These are phyloP conservation scores for Pestalotiopsis sp. DNA, from an alignment of 2,329 filamentous ascomycete genomes.

Conservation along the genomic window DNA sequence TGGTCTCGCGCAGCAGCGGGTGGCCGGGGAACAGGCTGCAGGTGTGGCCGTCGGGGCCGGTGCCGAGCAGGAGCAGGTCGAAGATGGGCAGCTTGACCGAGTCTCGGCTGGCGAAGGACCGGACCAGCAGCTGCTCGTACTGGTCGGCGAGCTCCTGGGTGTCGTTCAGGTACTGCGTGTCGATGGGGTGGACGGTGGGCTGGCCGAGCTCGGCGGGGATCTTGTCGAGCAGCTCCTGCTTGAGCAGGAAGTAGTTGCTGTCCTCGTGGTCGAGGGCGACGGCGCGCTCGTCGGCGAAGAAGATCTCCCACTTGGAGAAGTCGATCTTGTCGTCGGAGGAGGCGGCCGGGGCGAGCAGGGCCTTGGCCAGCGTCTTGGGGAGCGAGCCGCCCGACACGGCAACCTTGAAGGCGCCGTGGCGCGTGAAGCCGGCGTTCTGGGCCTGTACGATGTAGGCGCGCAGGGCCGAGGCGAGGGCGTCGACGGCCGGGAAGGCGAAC, in stretches of 20 bases:
- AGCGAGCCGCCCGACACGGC: slow-evolving; percentile 93
- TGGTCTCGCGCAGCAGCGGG: slow-evolving; percentile 79
- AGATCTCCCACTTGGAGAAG: slow-evolving; percentile 94
- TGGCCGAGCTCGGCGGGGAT: slow-evolving; percentile 68
- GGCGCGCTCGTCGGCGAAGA: slow-evolving; percentile 96
- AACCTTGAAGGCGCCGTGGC: slow-evolving; percentile 86
- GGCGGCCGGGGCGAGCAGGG: slow-evolving; percentile 65
- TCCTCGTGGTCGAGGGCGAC: slow-evolving; percentile 90
- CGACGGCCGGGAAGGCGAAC: slow-evolving; percentile 74
- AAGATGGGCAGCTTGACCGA: slow-evolving; percentile 94
- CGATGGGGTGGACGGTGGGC: slow-evolving; percentile 80
- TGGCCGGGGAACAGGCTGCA: slow-evolving; percentile 96
- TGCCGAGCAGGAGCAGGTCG: slow-evolving; percentile 90
- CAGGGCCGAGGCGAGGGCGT: slow-evolving; percentile 74
- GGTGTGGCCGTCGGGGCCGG: slow-evolving; percentile 94
- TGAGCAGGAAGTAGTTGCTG: slow-evolving; percentile 90
- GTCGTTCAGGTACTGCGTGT: slow-evolving; percentile 67
- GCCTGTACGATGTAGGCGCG: slow-evolving; percentile 80
- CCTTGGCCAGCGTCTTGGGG: slow-evolving; percentile 83
- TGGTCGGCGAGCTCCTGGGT: slow-evolving; percentile 89
- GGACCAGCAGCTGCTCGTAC: slow-evolving; percentile 88
- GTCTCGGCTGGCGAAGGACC: slow-evolving; percentile 86
- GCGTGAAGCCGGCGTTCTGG: slow-evolving; percentile 77
- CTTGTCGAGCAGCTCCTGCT: slow-evolving; percentile 86
- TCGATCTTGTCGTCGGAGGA: slow-evolving; percentile 65